phyloP scores from a whole-genome alignment of 148 eudicot genomes.

The Selenicereus undatus region DNA sequence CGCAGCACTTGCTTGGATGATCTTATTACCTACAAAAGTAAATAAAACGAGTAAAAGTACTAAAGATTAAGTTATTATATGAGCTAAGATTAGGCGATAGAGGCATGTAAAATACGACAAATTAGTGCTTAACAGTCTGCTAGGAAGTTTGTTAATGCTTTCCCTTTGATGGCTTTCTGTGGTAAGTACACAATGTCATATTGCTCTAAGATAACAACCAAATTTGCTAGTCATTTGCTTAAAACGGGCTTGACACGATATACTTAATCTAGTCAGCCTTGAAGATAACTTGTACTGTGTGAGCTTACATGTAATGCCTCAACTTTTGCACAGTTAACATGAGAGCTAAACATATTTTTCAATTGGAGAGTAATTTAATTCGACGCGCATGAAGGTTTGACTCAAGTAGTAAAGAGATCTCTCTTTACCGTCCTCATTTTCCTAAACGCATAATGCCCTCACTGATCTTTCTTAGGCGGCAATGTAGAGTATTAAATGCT shows the following conservation, averaged over 20 bases:
- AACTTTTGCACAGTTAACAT: no score
- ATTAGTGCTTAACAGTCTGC: no score
- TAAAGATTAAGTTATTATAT: no score
- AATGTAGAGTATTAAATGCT: neutral
- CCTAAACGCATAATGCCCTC: neutral
- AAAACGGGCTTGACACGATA: neutral
- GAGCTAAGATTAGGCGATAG: no score
- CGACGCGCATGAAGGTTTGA: neutral
- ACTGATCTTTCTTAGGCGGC: neutral
- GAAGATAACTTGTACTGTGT: neutral
- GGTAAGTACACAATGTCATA: neutral
- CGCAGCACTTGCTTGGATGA: no score
- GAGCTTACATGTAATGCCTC: neutral
- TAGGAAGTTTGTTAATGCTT: no score
- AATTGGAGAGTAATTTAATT: no score
- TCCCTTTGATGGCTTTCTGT: neutral
- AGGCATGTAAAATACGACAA: no score
- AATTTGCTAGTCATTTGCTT: no score
- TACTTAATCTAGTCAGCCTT: neutral
- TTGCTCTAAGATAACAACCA: neutral
- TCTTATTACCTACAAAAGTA: no score
- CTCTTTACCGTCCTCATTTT: neutral
- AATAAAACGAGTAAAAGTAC: no score
- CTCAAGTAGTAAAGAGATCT: neutral
- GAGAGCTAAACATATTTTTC: neutral